phyloP scores from a whole-genome alignment of 495 filamentous ascomycete species.

The Penicillium daleae region DNA sequence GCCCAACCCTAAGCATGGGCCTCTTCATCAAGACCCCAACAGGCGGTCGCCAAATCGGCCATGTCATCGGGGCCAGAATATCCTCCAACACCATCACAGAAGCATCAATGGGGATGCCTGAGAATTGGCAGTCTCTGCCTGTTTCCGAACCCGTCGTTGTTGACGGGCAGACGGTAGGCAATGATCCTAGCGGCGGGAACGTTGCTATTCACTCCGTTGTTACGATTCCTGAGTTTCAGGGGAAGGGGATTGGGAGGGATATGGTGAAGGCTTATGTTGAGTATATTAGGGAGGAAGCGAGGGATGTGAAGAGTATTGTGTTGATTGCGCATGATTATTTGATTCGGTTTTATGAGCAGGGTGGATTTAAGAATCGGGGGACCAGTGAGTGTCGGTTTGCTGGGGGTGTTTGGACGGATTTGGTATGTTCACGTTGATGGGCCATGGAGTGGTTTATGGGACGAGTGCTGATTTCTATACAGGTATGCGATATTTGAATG shows the following conservation, averaged over 20 bases:
- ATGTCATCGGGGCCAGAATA: slow-evolving; percentile 25
- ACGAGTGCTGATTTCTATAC: background rate
- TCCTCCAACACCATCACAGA: slow-evolving; percentile 20
- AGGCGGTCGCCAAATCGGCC: slow-evolving; percentile 20
- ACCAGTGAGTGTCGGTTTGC: slow-evolving; percentile 23
- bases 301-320: slow-evolving; percentile 10
- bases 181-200: slow-evolving; percentile 22
- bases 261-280: slow-evolving; percentile 28
- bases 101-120: slow-evolving; percentile 29
- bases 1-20: slow-evolving; percentile 26
- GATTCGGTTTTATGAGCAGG: slow-evolving; percentile 31
- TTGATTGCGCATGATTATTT: slow-evolving; percentile 32
- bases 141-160: slow-evolving; percentile 1
- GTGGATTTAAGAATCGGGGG: slow-evolving; percentile 26
- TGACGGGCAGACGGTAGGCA: slow-evolving; percentile 23
- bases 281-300: slow-evolving; percentile 12
- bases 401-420: slow-evolving; percentile 27
- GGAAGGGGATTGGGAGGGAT: slow-evolving; percentile 25
- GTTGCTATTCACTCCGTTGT: slow-evolving; percentile 35
- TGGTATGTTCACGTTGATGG: too few relatives aligned
- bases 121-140: slow-evolving; percentile 21
- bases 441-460: too few relatives aligned
- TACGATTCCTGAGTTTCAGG: slow-evolving; percentile 28
- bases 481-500: background rate
- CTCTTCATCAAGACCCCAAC: slow-evolving; percentile 23